Percentiles rank a stretch among this genome's conserved stretches.
Evolutionary conservation across 1,284 basidiomycete genomes (phyloP).

Genomic region (Ceratobasidium sp.): DNA sequence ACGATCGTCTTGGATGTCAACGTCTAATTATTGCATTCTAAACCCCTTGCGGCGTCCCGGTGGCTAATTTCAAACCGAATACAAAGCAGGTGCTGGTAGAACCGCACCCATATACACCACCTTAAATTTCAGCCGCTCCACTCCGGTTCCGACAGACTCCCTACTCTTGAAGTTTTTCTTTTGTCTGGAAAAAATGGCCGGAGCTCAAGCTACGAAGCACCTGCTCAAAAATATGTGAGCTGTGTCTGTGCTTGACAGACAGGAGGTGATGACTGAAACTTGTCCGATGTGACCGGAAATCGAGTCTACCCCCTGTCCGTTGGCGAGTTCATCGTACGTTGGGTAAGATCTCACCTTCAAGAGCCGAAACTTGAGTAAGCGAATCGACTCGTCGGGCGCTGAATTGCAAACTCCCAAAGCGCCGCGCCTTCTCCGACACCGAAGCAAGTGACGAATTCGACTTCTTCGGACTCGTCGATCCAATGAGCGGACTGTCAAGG

Average conservation of each 20-base stretch:
- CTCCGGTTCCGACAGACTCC: not conserved
- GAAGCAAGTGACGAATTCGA: not conserved
- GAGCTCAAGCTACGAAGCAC: too few relatives aligned
- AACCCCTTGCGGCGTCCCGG: not conserved
- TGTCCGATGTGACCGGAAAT: not conserved
- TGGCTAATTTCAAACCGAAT: not conserved
- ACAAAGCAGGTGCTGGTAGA: not conserved
- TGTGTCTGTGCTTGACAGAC: not conserved
- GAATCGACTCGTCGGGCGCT: too few relatives aligned
- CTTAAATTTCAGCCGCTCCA: not conserved
- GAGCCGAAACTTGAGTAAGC: not conserved
- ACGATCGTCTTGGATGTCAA: not conserved
- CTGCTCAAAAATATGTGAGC: too few relatives aligned
- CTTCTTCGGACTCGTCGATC: not conserved
- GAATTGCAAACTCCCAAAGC: not conserved
- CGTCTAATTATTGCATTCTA: not conserved
- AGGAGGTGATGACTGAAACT: slow-evolving; percentile 2
- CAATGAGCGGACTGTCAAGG: not conserved
- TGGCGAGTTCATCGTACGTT: not conserved
- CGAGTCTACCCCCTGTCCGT: not conserved
- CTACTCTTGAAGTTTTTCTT: not conserved
- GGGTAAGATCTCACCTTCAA: not conserved
- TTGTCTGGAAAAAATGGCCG: not conserved
- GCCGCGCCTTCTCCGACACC: not conserved
- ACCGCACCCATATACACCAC: not conserved